These are phyloP conservation scores for Sarocladium kiliense DNA, from an alignment of 2,329 filamentous ascomycete species.

Conservation along the genomic window DNA sequence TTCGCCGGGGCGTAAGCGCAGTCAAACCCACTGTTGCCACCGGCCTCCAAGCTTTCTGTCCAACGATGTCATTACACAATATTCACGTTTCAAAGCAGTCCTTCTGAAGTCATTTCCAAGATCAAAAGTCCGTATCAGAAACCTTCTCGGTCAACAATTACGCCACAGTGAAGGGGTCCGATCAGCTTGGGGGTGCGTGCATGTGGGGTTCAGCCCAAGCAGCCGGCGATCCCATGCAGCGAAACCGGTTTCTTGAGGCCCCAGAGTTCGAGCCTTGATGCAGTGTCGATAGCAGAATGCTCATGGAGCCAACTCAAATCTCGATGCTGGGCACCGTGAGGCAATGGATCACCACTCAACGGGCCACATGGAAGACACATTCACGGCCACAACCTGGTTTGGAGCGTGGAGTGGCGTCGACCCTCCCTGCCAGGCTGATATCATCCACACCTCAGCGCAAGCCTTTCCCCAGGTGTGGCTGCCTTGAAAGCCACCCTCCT, in stretches of 20 bases:
- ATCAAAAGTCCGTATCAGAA: background rate
- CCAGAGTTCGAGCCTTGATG: background rate
- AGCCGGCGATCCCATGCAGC: constrained; percentile 5
- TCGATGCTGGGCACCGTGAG: background rate
- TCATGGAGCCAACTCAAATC: background rate
- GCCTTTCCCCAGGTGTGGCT: constrained; percentile 3
- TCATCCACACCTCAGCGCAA: constrained; percentile 1
- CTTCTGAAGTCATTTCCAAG: background rate
- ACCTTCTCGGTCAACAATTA: background rate
- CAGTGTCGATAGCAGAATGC: background rate
- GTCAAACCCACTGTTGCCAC: background rate
- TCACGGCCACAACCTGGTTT: constrained; percentile 8
- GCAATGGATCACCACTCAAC: background rate
- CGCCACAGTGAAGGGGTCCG: background rate
- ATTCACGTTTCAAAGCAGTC: background rate
- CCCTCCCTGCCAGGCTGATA: constrained; percentile 1
- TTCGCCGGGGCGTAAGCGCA: background rate
- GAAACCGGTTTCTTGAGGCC: constrained; percentile 8
- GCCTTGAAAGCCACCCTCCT: constrained; percentile 3
- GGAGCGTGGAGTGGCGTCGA: background rate
- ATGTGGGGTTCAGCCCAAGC: constrained; percentile 1
- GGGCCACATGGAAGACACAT: background rate
- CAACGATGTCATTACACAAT: background rate
- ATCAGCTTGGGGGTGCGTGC: background rate
- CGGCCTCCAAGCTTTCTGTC: background rate